Percentiles rank a stretch among this genome's conserved stretches.
phyloP scores from a whole-genome alignment of 106 monocot species.

The Alisma plantagoaquatica region DNA sequence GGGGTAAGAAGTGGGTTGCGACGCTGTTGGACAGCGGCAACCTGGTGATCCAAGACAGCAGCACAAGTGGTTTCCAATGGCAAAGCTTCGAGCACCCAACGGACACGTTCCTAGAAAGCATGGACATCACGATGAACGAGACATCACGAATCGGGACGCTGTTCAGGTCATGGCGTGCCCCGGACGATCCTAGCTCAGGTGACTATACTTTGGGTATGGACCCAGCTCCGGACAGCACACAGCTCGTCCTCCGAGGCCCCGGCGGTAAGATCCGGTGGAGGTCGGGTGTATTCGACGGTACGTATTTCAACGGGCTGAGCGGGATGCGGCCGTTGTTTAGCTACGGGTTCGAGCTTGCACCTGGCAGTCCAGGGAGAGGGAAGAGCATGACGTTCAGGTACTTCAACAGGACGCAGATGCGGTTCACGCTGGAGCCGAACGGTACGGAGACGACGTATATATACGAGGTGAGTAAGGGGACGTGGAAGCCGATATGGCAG shows the following conservation, averaged over 20 bases:
- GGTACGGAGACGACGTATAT: not conserved
- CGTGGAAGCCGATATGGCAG: not conserved
- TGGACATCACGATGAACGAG: constrained; percentile 7
- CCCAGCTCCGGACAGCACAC: not conserved
- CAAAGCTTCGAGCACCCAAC: constrained; percentile 30
- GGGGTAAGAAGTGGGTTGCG: not conserved
- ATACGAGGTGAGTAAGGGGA: not conserved
- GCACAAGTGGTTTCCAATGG: not conserved
- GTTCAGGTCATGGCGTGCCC: constrained; percentile 36
- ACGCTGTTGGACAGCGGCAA: not conserved
- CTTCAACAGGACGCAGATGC: not conserved
- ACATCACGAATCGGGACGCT: not conserved
- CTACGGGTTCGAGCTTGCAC: constrained; percentile 27
- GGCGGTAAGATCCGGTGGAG: constrained; percentile 25
- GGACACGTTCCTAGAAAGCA: constrained; percentile 16
- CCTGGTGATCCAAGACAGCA: not conserved
- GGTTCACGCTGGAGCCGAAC: not conserved
- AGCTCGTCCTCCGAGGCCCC: constrained; percentile 7
- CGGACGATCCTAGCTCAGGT: constrained; percentile 35
- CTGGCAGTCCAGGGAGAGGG: not conserved
- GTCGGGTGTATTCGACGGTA: constrained; percentile 50
- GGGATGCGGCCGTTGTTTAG: constrained; percentile 5
- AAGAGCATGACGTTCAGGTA: not conserved
- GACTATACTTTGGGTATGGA: constrained; percentile 38
- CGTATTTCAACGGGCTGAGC: constrained; percentile 32